phyloP scores from a whole-genome alignment of 352 stramenopile genomes.

The Phytophthora chlamydospora region DNA sequence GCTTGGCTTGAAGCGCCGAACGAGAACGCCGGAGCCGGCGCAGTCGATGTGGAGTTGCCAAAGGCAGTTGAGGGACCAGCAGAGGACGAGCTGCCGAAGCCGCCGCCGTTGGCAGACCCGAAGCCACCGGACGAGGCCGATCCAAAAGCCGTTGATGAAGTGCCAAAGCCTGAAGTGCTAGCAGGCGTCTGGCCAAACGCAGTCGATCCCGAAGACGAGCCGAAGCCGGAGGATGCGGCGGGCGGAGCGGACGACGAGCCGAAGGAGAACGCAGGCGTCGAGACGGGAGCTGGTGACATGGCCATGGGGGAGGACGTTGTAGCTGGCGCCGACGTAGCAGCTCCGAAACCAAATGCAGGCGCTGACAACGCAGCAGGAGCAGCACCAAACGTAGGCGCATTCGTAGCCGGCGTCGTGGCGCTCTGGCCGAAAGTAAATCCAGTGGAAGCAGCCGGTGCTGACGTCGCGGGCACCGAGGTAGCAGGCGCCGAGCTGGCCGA shows the following conservation, averaged over 20 bases:
- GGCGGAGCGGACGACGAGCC: conserved; percentile 31
- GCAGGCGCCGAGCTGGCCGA: conserved; percentile 18
- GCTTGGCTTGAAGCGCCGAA: conserved; percentile 44
- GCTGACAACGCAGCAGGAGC: conserved; percentile 20
- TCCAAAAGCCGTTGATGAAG: conserved; percentile 41
- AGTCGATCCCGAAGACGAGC: conserved; percentile 30
- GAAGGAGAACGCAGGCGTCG: conserved; percentile 50
- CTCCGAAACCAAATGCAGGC: conserved; percentile 26
- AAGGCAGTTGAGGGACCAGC: conserved; percentile 39
- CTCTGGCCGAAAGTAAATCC: conserved; percentile 36
- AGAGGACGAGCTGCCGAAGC: conserved; percentile 37
- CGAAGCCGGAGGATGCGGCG: conserved; percentile 32
- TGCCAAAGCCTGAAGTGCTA: conserved; percentile 49
- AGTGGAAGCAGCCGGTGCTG: conserved; percentile 23
- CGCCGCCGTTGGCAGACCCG: conserved; percentile 33
- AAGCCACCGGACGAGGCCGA: conserved; percentile 38
- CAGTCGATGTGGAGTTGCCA: conserved; percentile 34
- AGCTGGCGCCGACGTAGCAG: conserved; percentile 10
- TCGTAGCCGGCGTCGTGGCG: conserved; percentile 14
- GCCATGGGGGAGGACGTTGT: conserved; percentile 13
- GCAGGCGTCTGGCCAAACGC: conserved; percentile 37
- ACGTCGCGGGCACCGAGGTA: conserved; percentile 18
- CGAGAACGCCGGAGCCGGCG: conserved; percentile 45
- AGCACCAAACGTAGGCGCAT: conserved; percentile 36
- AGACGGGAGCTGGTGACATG: conserved; percentile 11